Base-by-base conservation (phyloP, 129 eudicot genomes). In the Arctium minus region DNA sequence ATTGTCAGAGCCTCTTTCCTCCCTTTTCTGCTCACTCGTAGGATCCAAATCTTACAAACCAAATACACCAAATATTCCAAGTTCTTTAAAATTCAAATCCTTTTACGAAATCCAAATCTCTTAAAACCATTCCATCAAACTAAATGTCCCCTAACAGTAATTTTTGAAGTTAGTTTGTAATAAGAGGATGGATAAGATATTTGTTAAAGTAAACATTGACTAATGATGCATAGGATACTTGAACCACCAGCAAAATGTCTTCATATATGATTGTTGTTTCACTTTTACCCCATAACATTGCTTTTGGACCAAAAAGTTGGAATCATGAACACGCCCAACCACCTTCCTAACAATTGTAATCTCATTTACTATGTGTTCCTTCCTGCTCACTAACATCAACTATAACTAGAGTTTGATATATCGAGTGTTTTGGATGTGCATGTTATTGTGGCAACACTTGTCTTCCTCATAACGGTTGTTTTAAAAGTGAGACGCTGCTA, bases 201-300 rank as follows among this genome's bases (percentile, higher is more conserved):
- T 62, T 80, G 30, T 72, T 72, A 72, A 80, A 80, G 84, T 72
- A 60, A 71, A 80, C 78, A 76, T 76, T 53, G 79, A 81, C 73
- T 70, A 48, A 35, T 70, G 70, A 62, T 73, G 80, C 74, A 72
- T 84, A 36, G 80, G 87, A 84, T 79, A 65, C 87, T 84, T 84
- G 48, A 79, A 79, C 79, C 17, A 84, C 72, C 72, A 74, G 80
- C 87, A 79, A 78, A 38, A 37, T 36, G 18, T 42, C 38, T 83
- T 50, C 31, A 8, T 42, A 22, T 36, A 48, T 70, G 36, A 83
- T 83, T 83, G 65, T 10, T 72, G 80, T 84, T 74, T 79, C 18
- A 65, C 80, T 50, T 40, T 73, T 84, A 10, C 36, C 30, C 70
- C 33, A 9, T 6, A 17, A 60, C 27, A n/a, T 35, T 62, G 70